Evolutionary conservation across 352 stramenopile genomes (phyloP).

Genomic region (Thalassiosira oceanica): DNA sequence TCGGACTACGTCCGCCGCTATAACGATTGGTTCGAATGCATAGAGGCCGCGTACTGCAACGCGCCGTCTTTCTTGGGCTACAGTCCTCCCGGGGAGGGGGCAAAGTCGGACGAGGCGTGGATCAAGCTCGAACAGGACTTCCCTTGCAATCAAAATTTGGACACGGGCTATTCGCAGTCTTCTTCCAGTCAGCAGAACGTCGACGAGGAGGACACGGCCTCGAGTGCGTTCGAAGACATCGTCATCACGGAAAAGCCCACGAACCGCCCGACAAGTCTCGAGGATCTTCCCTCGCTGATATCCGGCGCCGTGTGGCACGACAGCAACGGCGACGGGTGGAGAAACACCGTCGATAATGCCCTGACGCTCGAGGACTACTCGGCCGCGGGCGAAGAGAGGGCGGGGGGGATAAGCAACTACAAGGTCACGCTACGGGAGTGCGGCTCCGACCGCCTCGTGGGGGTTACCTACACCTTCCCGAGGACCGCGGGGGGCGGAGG

Average conservation of each 20-base stretch:
- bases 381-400: conserved; percentile 3
- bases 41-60: conserved; percentile 29
- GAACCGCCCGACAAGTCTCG: conserved; percentile 1
- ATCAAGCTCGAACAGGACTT: conserved; percentile 9
- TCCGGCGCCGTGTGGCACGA: conserved; percentile 26
- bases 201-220: no score
- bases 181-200: no score
- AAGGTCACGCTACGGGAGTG: conserved; percentile 10
- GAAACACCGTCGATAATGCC: conserved; percentile 9
- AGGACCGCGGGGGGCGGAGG: background rate
- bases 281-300: conserved; percentile 6
- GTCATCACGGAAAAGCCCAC: conserved; percentile 10
- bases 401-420: conserved; percentile 16
- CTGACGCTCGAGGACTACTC: conserved; percentile 11
- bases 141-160: conserved; percentile 22
- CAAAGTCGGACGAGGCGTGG: conserved; percentile 14
- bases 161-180: background rate
- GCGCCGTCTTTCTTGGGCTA: conserved; percentile 35
- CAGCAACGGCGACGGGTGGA: conserved; percentile 23
- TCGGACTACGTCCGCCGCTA: conserved; percentile 11
- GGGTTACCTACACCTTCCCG: conserved; percentile 19
- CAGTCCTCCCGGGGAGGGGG: conserved; percentile 16
- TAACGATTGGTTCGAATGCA: conserved; percentile 38
- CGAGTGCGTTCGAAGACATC: background rate
- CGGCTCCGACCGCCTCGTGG: conserved; percentile 3